Conservation (phyloP, 345 rosid species). For the Stellera chamaejasme region DNA sequence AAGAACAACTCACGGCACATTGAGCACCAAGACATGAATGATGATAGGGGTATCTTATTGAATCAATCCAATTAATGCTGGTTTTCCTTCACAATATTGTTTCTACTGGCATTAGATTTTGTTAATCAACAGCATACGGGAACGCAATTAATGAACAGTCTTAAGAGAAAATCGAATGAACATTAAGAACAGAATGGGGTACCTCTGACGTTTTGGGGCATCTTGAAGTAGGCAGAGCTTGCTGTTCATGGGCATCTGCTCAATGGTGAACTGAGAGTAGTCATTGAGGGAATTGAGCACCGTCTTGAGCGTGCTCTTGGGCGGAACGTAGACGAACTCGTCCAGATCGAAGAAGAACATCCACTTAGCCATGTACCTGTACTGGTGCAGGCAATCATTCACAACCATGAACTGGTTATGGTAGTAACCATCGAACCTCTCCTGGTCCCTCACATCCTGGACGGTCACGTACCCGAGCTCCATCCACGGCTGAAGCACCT, state of each 20-base stretch:
- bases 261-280: slow-evolving; percentile 64
- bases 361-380: slow-evolving; percentile 72
- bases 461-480: slow-evolving; percentile 76
- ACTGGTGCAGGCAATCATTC: slow-evolving; percentile 81
- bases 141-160: not conserved
- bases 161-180: not conserved
- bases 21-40: too few relatives aligned
- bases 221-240: slow-evolving; percentile 61
- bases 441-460: slow-evolving; percentile 75
- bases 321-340: slow-evolving; percentile 59
- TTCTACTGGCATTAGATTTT: not conserved
- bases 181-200: not conserved
- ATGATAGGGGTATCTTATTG: too few relatives aligned
- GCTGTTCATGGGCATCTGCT: slow-evolving; percentile 80
- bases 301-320: slow-evolving; percentile 40
- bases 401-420: slow-evolving; percentile 94
- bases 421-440: slow-evolving; percentile 88
- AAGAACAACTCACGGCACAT: not conserved
- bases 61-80: not conserved
- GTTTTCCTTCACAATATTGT: not conserved
- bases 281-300: slow-evolving; percentile 56
- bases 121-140: too few relatives aligned
- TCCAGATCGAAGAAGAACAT: slow-evolving; percentile 91
- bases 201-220: slow-evolving; percentile 65
- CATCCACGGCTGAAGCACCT: slow-evolving; percentile 87